Percentiles rank a stretch among this genome's conserved stretches.
Conservation (phyloP, 2,329 filamentous ascomycete genomes). For the Fusarium sp. region DNA sequence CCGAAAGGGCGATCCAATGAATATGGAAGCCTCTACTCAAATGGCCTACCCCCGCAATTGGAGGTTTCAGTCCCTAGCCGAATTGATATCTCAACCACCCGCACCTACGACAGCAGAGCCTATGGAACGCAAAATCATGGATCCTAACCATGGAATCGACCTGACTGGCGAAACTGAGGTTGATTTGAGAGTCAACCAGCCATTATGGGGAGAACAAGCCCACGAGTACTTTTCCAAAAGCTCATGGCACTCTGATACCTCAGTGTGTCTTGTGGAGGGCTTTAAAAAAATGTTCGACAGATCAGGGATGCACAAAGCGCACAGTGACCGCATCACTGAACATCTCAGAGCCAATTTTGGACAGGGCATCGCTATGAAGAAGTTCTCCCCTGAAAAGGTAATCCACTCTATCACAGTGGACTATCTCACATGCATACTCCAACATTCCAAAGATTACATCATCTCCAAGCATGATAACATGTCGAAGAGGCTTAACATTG, state of each 20-base stretch:
- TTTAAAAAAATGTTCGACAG: slow-evolving; percentile 14
- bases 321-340: background rate
- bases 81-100: background rate
- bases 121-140: background rate
- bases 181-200: no score
- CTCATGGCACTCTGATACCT: background rate
- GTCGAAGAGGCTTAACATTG: background rate
- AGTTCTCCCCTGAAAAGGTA: background rate
- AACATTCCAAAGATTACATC: background rate
- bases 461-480: background rate
- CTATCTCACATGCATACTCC: slow-evolving; percentile 2
- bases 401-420: background rate
- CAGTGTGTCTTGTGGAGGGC: background rate
- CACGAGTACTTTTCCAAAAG: background rate
- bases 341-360: background rate
- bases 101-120: background rate
- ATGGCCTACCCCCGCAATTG: background rate
- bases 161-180: background rate
- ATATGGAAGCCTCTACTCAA: slow-evolving; percentile 4
- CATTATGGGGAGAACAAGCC: slow-evolving; percentile 6
- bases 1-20: background rate
- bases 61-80: background rate
- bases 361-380: no score
- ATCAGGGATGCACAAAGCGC: background rate
- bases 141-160: background rate